phyloP scores from a whole-genome alignment of 345 rosid species.

The Hevea brasiliensis region DNA sequence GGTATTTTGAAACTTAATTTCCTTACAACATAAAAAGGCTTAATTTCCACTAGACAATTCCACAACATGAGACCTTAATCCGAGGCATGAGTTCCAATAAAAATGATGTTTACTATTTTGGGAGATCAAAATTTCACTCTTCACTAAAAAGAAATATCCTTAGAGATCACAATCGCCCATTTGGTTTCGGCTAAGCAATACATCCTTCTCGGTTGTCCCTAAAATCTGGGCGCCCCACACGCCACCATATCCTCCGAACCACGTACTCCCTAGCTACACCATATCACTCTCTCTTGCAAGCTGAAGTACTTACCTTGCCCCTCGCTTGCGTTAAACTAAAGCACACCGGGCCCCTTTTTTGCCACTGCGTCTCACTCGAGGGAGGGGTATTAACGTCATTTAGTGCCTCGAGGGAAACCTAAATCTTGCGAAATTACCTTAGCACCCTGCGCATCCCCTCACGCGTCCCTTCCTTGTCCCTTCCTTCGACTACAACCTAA shows the following conservation, averaged over 20 bases:
- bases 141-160: not conserved
- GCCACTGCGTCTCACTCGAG: not conserved
- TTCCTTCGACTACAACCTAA: too few species aligned
- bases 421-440: not conserved
- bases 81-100: not conserved
- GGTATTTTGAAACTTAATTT: too few species aligned
- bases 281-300: not conserved
- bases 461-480: not conserved
- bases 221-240: not conserved
- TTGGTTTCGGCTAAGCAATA: not conserved
- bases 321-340: not conserved
- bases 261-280: not conserved
- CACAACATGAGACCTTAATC: too few species aligned
- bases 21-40: too few species aligned
- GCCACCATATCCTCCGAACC: not conserved
- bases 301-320: not conserved
- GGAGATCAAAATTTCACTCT: not conserved
- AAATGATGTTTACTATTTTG: not conserved
- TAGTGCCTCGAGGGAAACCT: not conserved
- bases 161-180: not conserved
- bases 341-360: conserved; percentile 9
- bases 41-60: too few species aligned
- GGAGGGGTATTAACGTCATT: conserved; percentile 2
- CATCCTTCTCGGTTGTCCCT: not conserved
- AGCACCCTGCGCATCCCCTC: not conserved